Evolutionary conservation across 345 rosid genomes (phyloP).

Genomic region (Eutrema japonicum): DNA sequence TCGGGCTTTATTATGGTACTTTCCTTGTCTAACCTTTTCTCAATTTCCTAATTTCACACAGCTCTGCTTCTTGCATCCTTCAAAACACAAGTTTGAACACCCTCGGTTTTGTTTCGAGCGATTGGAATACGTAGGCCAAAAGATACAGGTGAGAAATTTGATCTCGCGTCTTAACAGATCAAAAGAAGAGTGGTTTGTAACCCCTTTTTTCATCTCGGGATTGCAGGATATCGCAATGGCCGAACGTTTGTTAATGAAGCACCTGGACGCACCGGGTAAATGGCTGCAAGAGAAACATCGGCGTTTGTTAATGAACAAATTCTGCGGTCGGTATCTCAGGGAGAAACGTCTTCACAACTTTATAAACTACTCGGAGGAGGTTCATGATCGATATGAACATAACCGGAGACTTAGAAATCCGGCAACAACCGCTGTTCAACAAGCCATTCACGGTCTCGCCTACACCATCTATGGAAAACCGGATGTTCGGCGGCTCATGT

Average conservation of each 20-base stretch:
- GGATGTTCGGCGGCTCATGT: constrained; percentile 91
- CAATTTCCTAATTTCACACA: constrained; percentile 39
- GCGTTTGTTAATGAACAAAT: constrained; percentile 87
- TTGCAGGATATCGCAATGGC: constrained; percentile 88
- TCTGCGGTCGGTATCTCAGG: constrained; percentile 83
- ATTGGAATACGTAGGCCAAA: constrained; percentile 88
- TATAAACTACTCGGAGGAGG: constrained; percentile 69
- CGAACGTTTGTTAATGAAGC: constrained; percentile 90
- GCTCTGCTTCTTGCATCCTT: constrained; percentile 98
- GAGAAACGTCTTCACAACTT: constrained; percentile 73
- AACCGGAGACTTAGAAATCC: constrained; percentile 85
- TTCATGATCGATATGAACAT: constrained; percentile 75
- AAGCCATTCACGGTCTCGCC: constrained; percentile 89
- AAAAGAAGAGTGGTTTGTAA: background rate
- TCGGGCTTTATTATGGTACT: background rate
- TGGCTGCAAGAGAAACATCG: constrained; percentile 94
- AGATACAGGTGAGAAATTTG: constrained; percentile 69
- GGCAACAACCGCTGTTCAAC: constrained; percentile 80
- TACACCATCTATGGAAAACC: constrained; percentile 86
- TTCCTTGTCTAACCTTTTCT: constrained; percentile 18
- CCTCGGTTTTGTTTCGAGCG: constrained; percentile 92
- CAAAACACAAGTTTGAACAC: constrained; percentile 89
- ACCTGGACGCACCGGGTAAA: constrained; percentile 88
- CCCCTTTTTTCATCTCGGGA: background rate
- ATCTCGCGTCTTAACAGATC: background rate